These are phyloP conservation scores for Colletotrichum caudatum DNA, from an alignment of 2,329 filamentous ascomycete genomes.

Conservation along the genomic window DNA sequence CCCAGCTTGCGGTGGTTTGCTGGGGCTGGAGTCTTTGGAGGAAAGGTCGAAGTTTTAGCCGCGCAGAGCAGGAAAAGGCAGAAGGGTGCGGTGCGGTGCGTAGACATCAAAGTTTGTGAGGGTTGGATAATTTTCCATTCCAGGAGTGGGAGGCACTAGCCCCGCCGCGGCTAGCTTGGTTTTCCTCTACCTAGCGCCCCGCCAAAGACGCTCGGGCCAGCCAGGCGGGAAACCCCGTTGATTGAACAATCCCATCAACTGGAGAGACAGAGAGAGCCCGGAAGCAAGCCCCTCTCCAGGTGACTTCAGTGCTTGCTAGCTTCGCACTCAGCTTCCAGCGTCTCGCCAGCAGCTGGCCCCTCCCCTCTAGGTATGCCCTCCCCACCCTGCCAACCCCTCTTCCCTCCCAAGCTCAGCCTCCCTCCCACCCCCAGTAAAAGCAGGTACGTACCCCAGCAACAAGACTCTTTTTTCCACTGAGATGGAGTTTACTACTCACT, in stretches of 20 bases:
- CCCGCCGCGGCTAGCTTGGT: slow-evolving; percentile 40
- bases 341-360: slow-evolving; percentile 2
- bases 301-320: slow-evolving; percentile 1
- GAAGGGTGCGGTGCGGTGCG: slow-evolving; percentile 44
- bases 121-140: slow-evolving; percentile 61
- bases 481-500: no score
- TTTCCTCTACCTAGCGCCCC: slow-evolving; percentile 39
- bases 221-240: slow-evolving; percentile 38
- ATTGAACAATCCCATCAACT: slow-evolving; percentile 41
- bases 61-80: slow-evolving; percentile 49
- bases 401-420: not conserved
- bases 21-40: slow-evolving; percentile 54
- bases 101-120: slow-evolving; percentile 53
- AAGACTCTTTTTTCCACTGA: not conserved
- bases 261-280: slow-evolving; percentile 1
- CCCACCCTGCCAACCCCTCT: not conserved
- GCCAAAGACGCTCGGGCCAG: slow-evolving; percentile 34
- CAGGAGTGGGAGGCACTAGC: slow-evolving; percentile 57
- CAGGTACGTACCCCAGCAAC: not conserved
- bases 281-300: not conserved
- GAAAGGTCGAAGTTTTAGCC: slow-evolving; percentile 58
- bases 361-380: not conserved
- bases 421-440: not conserved
- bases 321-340: not conserved
- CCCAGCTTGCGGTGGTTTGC: slow-evolving; percentile 43